Evolutionary conservation across 2,329 filamentous ascomycete genomes (phyloP), one percentile per base, ranked within the genome.

Genomic region (Botryotinia calthae): DNA sequence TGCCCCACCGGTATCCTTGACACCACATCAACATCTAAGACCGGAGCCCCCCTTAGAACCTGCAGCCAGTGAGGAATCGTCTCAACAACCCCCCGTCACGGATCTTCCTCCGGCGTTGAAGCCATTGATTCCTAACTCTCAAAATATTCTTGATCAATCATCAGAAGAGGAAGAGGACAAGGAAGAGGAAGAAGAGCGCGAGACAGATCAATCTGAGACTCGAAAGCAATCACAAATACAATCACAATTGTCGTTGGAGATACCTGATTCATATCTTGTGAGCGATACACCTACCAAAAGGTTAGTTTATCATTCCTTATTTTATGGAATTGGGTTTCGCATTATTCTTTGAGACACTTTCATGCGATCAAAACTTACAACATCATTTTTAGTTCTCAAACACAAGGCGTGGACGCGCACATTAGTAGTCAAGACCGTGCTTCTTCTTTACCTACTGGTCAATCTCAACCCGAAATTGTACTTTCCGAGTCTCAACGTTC

Each of bases 251-350:
- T 59, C 51, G 22, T 48, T 68, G 22, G 62, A 72, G 48, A 59
- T 72, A 58, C 70, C 70, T 22, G 51, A 67, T 67, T 72, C 62
- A 8, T 72, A n/a, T 51, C 58, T 51, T 70, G 40, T 63, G 54
- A 64, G 44, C 34, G 62, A 67, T 48, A 25, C 70, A 56, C 10
- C 59, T 22, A 42, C 37, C 12, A 61, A 66, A 58, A 72, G 62
- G 70, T 72, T 37, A 56, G 70, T 59, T 22, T 34, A 67, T 37
- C 28, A 48, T 31, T 25, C 42, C 20, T n/a, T 59, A 9, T 20
- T 7, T 31, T 20, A 34, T 46, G 34, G 31, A 20, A 54, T 48
- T 4, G 2, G 28, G 3, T 28, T 31, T 48, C 31, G 31, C 25
- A n/a, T 37, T 28, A 28, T 63, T 40, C 6, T 40, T 6, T 8